A percentile compares a stretch with the other conserved stretches of the same genome.
Evolutionary conservation across 805 yeast genomes (phyloP).

Genomic region (Metschnikowia colocasiae): DNA sequence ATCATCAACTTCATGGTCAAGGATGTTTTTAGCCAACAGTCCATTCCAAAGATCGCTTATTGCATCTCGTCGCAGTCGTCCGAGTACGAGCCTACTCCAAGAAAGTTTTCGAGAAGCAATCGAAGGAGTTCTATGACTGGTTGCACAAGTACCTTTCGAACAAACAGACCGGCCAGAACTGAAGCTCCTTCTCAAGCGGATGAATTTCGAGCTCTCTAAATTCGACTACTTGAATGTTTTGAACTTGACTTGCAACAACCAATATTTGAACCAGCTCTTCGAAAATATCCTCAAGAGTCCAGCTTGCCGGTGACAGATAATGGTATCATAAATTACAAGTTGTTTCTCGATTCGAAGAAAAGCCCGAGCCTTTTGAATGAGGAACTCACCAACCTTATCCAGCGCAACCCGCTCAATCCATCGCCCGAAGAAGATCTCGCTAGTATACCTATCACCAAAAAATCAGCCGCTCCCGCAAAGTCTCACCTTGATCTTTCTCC

Average conservation of each 20-base stretch:
- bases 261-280: conserved; percentile 35
- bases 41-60: conserved; percentile 23
- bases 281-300: conserved; percentile 35
- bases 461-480: background rate
- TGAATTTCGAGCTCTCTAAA: conserved; percentile 41
- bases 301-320: conserved; percentile 17
- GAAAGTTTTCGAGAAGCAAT: conserved; percentile 36
- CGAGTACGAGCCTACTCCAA: conserved; percentile 24
- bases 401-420: conserved; percentile 24
- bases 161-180: conserved; percentile 41
- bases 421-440: conserved; percentile 1
- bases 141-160: conserved; percentile 40
- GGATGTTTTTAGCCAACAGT: conserved; percentile 27
- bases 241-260: conserved; percentile 35
- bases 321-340: conserved; percentile 9
- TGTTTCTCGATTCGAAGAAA: conserved; percentile 15
- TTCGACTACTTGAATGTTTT: conserved; percentile 45
- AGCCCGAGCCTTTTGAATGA: conserved; percentile 19
- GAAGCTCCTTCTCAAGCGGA: conserved; percentile 33
- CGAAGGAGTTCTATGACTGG: conserved; percentile 44
- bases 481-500: conserved; percentile 17
- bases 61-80: conserved; percentile 10
- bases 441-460: conserved; percentile 1
- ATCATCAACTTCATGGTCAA: conserved; percentile 27
- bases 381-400: conserved; percentile 34